Base-by-base conservation (phyloP, 805 yeast genomes). In the Sugiyamaella americana region DNA sequence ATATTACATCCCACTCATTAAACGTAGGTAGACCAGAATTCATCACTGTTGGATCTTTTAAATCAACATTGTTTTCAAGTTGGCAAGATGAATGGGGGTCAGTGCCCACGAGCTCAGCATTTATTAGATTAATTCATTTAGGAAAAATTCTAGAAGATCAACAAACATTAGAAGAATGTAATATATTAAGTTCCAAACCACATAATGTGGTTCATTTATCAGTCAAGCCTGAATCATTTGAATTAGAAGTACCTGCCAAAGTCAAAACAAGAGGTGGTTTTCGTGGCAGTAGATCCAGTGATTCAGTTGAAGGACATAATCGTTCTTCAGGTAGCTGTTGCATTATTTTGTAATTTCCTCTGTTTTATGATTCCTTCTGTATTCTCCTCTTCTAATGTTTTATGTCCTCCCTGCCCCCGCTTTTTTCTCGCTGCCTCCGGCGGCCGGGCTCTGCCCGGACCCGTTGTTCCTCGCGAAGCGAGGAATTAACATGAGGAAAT, bases 141-240 rank as follows among this genome's bases (percentile, higher is more conserved):
- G 69, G 69, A 19, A 53, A 54, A 43, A 53, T 62, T 6, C 48
- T 65, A 16, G 58, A 56, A 18, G 62, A 58, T 29, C 4, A 43
- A 26, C 47, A 51, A 30, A 43, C 53, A 2, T 50, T 58, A 8
- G 56, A 46, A 23, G 52, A 54, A 2, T 47, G 61, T 37, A 55
- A 50, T 8, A 26, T 60, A 32, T 19, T 46, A 24, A 43, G 45
- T 34, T 37, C 42, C 23, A 13, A 51, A 3, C 17, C 54, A 5
- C 61, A 60, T 44, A 55, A 54, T 32, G 55, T 64, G 13, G 53
- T 65, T 5, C 69, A 65, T 50, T 58, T 65, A 41, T 54, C 57
- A 20, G 50, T 58, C 11, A 55, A 59, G 57, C 69, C 69, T 1
- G 47, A 52, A 16, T 54, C 59, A 34, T 56, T 57, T 29, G 56